Evolutionary conservation across 495 filamentous ascomycete species (phyloP), one percentile per base, ranked within the genome.

Genomic region (Hyphodiscus hymeniophilus): DNA sequence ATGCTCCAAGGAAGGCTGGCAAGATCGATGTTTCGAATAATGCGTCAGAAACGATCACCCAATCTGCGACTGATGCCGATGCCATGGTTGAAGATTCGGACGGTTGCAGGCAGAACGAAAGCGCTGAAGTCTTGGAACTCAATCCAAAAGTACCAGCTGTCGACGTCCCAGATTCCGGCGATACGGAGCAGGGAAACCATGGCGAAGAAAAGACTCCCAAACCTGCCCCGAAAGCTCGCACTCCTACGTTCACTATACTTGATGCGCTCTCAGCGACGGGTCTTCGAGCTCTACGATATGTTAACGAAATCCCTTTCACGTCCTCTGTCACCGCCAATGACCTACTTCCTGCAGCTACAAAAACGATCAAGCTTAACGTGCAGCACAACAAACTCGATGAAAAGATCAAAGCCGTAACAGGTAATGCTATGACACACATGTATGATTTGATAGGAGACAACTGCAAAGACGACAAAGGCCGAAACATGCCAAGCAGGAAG

Each of bases 201-300:
- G 10, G 22, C 7, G 38, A 40, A 3, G 38, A 40, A 20, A 4
- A 21, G 10, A 20, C 6, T 3, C 20, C 38, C 20, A 7, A 21
- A 2, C 16, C 20, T 40, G 10, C 33, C 12, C 41, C 23, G 3
- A 47, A 48, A 47, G 42, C 41, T 3, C 41, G 41, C 3, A 59
- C 59, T 36, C 34, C 21, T 36, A 38, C 50, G 12, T 92, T 96
- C 56, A 82, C 76, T 3, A 91, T 98, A 33, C 81, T 98, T 15
- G 92, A 98, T 65, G 92, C 92, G 3, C 76, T 98, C 21, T 97
- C 94, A 10, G 92, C 92, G 12, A 95, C 91, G 18, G 92, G 94
- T 12, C 75, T 98, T 13, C 85, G 92, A 45, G 92, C 92, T 17
- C 66, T 98, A 28, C 85, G 92, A 38, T 97, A 97, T 66, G 85